Evolutionary conservation across 2,329 filamentous ascomycete species (phyloP), one percentile per base, ranked within the genome.

Genomic region (Colletotrichum phormii): DNA sequence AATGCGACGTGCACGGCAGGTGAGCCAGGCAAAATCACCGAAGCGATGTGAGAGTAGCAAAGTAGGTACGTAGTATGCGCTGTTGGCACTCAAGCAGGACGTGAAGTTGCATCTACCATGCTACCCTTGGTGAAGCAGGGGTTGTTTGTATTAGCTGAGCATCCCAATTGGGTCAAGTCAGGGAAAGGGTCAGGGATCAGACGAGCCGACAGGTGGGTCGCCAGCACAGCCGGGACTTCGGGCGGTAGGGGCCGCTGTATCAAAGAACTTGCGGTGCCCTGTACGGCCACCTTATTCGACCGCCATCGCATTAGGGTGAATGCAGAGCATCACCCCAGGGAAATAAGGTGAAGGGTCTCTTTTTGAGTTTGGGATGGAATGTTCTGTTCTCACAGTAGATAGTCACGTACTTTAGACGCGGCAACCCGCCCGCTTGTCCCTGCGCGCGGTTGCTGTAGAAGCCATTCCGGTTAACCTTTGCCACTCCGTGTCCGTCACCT

Each of bases 361-460:
- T 49, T 49, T 22, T 49, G 42, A 49, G 18, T 49, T 49, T 49
- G 18, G 2, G 42, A 22, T 49, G 42, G 42, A 49, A 49, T 49
- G 42, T 49, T 49, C 42, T 49, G 42, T 49, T 49, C 42, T 49
- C 42, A 49, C 42, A 49, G 18, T 49, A 4, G 42, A 7, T 49
- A 49, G 37, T 42, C 37, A 4, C 37, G 0, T 42, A 18, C 15
- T 49, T 49, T 22, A 49, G 18, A 49, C 18, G 42, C 42, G 18
- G 42, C 42, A 49, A 49, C 7, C n/a, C n/a, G 33, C 8, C 31
- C 3, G n/a, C 55, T 35, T 58, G n/a, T n/a, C 29, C 18, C 42
- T 49, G 18, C 31, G 57, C 33, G 57, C 13, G 33, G 57, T 60
- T 60, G 57, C 57, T 22, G 37, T 60, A 60, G 57, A 60, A 42